Conservation (phyloP, 1,284 basidiomycete species). For the Cronartium quercuum region DNA sequence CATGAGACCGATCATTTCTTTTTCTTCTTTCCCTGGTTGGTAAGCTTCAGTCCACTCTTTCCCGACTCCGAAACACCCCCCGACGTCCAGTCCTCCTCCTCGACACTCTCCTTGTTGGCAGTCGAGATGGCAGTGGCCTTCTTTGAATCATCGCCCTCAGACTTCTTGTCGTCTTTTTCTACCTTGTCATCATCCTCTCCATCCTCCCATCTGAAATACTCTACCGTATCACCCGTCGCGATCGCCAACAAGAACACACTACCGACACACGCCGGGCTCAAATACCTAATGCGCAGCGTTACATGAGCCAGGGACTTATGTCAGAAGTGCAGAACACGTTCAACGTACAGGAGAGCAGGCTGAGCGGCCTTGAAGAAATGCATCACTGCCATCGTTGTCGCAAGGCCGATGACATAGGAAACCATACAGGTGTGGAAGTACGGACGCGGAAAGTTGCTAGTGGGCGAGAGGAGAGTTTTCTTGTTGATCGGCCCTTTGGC, state of each 20-base stretch:
- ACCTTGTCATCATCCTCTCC: constrained; percentile 41
- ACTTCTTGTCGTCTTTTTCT: constrained; percentile 41
- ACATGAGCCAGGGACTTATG: not conserved
- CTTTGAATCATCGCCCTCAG: not conserved
- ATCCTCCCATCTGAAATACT: constrained; percentile 64
- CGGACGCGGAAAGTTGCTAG: constrained; percentile 58
- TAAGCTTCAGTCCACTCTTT: constrained; percentile 1
- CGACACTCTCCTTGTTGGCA: not conserved
- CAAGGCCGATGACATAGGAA: constrained; percentile 73
- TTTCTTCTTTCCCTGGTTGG: constrained; percentile 17
- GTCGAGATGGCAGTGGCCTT: not conserved
- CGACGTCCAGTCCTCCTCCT: constrained; percentile 21
- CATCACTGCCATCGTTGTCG: constrained; percentile 80
- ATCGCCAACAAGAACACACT: constrained; percentile 58
- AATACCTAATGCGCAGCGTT: constrained; percentile 17
- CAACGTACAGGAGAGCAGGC: constrained; percentile 76
- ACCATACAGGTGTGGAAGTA: constrained; percentile 70
- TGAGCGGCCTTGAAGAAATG: constrained; percentile 72
- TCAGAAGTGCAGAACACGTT: not conserved
- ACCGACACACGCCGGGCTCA: constrained; percentile 63
- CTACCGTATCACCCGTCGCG: constrained; percentile 57
- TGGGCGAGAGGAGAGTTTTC: constrained; percentile 28
- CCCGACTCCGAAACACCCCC: not conserved
- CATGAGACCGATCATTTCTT: constrained; percentile 3
- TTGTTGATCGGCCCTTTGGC: constrained; percentile 24